These are phyloP conservation scores for Funneliformis caledonium DNA, from an alignment of 371 early-diverging fungal genomes.

Conservation along the genomic window DNA sequence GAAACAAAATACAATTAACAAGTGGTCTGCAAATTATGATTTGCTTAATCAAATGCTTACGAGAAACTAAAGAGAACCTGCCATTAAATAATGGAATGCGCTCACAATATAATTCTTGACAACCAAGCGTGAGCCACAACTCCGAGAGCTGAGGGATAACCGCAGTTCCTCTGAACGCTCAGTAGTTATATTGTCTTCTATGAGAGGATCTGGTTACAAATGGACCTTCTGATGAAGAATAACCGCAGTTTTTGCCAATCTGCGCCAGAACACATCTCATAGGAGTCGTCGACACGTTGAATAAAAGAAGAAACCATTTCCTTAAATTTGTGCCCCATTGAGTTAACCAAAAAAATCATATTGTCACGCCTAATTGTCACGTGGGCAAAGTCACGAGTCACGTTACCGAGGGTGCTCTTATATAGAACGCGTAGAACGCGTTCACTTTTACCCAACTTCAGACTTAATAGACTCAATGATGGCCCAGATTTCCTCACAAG, in stretches of 20 bases:
- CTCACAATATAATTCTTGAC: conserved; percentile 41
- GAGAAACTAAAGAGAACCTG: conserved; percentile 10
- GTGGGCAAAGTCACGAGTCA: too few relatives aligned
- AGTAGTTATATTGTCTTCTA: conserved; percentile 40
- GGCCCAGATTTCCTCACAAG: background rate
- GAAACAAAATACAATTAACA: conserved; percentile 2
- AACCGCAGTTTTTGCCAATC: conserved; percentile 38
- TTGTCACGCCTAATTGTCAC: too few relatives aligned
- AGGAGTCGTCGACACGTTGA: background rate
- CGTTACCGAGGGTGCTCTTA: too few relatives aligned
- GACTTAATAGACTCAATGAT: conserved; percentile 5
- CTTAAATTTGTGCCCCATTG: too few relatives aligned
- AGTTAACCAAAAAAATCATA: too few relatives aligned
- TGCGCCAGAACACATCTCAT: conserved; percentile 35
- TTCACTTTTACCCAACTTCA: too few relatives aligned
- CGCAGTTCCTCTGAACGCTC: conserved; percentile 39
- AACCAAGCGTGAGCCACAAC: conserved; percentile 38
- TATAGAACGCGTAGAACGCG: too few relatives aligned
- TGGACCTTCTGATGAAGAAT: conserved; percentile 38
- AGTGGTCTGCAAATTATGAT: conserved; percentile 16
- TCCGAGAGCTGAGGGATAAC: conserved; percentile 30
- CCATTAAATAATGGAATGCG: conserved; percentile 18
- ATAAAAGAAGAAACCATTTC: too few relatives aligned
- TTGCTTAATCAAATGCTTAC: conserved; percentile 28
- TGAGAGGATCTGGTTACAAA: conserved; percentile 39